Evolutionary conservation across 148 eudicot species (phyloP).

Genomic region (Camellia granthamiana): DNA sequence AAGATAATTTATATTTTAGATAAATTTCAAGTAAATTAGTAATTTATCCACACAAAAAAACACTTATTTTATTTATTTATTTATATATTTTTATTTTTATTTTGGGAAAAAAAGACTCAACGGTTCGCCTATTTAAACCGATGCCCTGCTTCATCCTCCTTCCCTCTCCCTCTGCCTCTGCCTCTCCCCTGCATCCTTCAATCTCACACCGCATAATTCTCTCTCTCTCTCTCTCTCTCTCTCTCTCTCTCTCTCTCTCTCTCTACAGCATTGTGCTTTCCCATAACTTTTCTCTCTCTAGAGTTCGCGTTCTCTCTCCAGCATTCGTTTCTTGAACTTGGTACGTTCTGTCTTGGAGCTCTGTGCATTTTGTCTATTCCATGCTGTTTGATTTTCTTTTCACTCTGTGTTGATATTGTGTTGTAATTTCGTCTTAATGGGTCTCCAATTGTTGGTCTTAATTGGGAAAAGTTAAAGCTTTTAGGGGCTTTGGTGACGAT

Average conservation of each 20-base stretch:
- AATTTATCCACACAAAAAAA: too few species aligned
- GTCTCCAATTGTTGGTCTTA: background rate
- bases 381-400: background rate
- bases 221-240: conserved; percentile 15
- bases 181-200: conserved; percentile 24
- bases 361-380: background rate
- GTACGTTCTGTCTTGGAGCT: conserved; percentile 8
- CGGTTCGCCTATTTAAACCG: conserved; percentile 37
- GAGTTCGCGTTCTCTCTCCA: background rate
- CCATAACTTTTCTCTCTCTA: background rate
- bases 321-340: conserved; percentile 5
- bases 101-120: background rate
- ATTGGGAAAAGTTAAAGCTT: background rate
- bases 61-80: background rate
- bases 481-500: background rate
- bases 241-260: conserved; percentile 18
- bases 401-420: background rate
- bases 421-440: background rate
- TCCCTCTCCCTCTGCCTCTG: conserved; percentile 35
- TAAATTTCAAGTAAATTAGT: too few species aligned
- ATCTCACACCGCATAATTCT: background rate
- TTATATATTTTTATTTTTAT: background rate
- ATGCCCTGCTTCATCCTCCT: conserved; percentile 14
- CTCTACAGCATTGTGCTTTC: background rate
- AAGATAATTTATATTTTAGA: too few species aligned